Conservation (phyloP, 176 grass and related monocot species). For the Oryza rufipogon region DNA sequence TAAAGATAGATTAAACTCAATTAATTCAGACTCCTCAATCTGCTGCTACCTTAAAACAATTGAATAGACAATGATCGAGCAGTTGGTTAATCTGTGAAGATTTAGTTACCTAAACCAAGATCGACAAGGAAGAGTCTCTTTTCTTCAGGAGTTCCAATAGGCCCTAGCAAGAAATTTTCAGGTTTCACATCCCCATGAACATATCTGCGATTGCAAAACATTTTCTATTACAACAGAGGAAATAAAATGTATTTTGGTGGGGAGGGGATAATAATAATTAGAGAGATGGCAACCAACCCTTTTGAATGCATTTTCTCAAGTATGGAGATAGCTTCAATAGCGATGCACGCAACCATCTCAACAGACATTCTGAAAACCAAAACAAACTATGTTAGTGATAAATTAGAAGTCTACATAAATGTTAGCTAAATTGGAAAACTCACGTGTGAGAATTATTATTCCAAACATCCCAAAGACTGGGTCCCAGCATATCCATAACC, state of each 20-base stretch:
- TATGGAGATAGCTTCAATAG: slow-evolving; percentile 98
- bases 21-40: slow-evolving; percentile 40
- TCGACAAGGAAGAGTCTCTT: slow-evolving; percentile 99
- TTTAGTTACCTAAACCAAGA: slow-evolving; percentile 88
- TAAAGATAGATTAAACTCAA: slow-evolving; percentile 32
- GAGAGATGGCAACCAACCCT: slow-evolving; percentile 59
- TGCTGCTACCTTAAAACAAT: slow-evolving; percentile 2
- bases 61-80: slow-evolving; percentile 26
- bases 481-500: slow-evolving; percentile 99
- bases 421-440: slow-evolving; percentile 45
- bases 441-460: slow-evolving; percentile 88
- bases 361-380: slow-evolving; percentile 74
- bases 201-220: slow-evolving; percentile 60
- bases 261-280: slow-evolving; percentile 20
- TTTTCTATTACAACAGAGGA: slow-evolving; percentile 24
- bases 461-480: slow-evolving; percentile 96
- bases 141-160: slow-evolving; percentile 81
- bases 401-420: slow-evolving; percentile 33
- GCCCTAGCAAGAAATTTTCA: slow-evolving; percentile 97
- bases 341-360: slow-evolving; percentile 98
- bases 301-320: slow-evolving; percentile 98
- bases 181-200: slow-evolving; percentile 99
- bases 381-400: slow-evolving; percentile 21
- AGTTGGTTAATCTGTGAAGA: background rate
- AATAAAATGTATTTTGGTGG: slow-evolving; percentile 17